Evolutionary conservation across 495 filamentous ascomycete species (phyloP).

Genomic region (Penicillium simplicissimum): DNA sequence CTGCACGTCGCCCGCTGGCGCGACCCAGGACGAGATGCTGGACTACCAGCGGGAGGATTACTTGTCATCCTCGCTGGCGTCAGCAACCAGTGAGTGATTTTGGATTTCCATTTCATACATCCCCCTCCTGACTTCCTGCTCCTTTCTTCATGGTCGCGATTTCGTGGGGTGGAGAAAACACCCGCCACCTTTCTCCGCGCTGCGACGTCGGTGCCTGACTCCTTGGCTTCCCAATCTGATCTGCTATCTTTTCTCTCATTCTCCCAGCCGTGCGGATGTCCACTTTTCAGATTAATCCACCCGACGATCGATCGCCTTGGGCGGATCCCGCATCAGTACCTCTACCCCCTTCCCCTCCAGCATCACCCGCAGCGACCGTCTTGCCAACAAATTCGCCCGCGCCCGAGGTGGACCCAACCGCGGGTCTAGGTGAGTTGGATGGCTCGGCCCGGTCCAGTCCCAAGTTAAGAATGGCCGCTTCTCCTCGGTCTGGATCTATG

Average conservation of each 20-base stretch:
- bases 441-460: constrained; percentile 42
- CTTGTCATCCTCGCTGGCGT: constrained; percentile 33
- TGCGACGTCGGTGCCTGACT: constrained; percentile 16
- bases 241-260: constrained; percentile 2
- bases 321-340: constrained; percentile 29
- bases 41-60: constrained; percentile 39
- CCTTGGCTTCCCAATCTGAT: constrained; percentile 27
- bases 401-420: constrained; percentile 11
- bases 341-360: constrained; percentile 30
- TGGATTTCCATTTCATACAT: constrained; percentile 1
- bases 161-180: constrained; percentile 12
- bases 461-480: constrained; percentile 29
- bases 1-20: constrained; percentile 21
- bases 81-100: constrained; percentile 40
- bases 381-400: constrained; percentile 2
- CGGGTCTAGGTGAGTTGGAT: constrained; percentile 45
- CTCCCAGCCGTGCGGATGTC: constrained; percentile 32
- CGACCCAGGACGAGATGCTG: constrained; percentile 39
- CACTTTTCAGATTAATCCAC: constrained; percentile 28
- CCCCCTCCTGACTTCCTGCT: constrained; percentile 1
- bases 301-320: constrained; percentile 33
- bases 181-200: constrained; percentile 1
- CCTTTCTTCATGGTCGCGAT: background rate
- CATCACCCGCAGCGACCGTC: constrained; percentile 25
- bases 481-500: constrained; percentile 22